phyloP scores from a whole-genome alignment of 345 rosid species.

The Punica granatum region DNA sequence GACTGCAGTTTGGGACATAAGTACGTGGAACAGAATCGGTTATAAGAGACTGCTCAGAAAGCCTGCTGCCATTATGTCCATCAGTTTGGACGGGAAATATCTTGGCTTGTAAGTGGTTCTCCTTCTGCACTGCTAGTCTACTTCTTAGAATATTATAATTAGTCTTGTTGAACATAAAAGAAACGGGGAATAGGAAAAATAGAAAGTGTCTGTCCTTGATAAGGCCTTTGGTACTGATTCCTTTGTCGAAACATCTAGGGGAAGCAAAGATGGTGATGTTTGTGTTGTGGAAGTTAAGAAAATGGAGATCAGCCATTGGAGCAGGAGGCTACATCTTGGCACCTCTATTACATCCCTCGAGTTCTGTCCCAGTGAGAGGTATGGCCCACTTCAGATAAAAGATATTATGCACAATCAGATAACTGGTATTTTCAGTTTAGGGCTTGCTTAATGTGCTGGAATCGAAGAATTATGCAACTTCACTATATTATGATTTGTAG shows the following conservation, averaged over 20 bases:
- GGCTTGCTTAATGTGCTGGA: background rate
- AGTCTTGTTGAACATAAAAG: background rate
- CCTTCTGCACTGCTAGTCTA: background rate
- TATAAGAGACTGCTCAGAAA: slow-evolving; percentile 76
- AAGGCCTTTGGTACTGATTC: background rate
- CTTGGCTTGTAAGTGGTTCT: slow-evolving; percentile 62
- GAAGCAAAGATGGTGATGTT: slow-evolving; percentile 87
- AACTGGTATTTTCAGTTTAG: background rate
- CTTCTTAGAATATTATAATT: background rate
- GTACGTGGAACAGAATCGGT: slow-evolving; percentile 92
- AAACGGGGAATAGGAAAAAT: background rate
- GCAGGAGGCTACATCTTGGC: slow-evolving; percentile 85
- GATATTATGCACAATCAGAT: background rate
- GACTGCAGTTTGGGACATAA: slow-evolving; percentile 75
- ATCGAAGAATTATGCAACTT: background rate
- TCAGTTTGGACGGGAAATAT: slow-evolving; percentile 93
- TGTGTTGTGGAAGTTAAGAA: slow-evolving; percentile 80
- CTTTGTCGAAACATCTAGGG: slow-evolving; percentile 30
- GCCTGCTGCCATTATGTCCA: slow-evolving; percentile 70
- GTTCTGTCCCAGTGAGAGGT: slow-evolving; percentile 86
- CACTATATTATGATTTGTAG: background rate
- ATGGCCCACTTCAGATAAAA: slow-evolving; percentile 7
- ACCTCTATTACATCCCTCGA: slow-evolving; percentile 57
- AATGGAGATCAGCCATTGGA: slow-evolving; percentile 84
- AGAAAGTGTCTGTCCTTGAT: background rate